Percentiles rank a stretch among this genome's conserved stretches.
Conservation (phyloP, 257 asterid genomes). For the Penstemon newberryi region DNA sequence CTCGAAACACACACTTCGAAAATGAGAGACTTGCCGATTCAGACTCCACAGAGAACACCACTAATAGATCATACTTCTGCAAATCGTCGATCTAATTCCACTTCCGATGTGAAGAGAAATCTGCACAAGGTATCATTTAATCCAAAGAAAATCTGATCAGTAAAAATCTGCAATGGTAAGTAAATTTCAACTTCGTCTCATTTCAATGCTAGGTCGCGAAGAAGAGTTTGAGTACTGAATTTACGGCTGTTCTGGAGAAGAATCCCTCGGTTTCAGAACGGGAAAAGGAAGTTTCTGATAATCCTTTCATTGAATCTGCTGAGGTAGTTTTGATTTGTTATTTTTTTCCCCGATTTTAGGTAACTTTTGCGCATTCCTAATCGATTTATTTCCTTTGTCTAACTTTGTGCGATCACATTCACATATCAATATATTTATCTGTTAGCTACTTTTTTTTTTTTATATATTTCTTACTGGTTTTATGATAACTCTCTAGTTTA, state of each 20-base stretch:
- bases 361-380: neutral
- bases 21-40: slow-evolving; percentile 37
- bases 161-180: neutral
- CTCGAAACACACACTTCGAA: slow-evolving; percentile 4
- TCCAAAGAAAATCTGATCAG: neutral
- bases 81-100: slow-evolving; percentile 44
- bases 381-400: neutral
- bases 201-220: slow-evolving; percentile 35
- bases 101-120: slow-evolving; percentile 39
- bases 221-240: slow-evolving; percentile 41
- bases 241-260: slow-evolving; percentile 38
- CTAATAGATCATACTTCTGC: slow-evolving; percentile 38
- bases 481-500: too few relatives aligned
- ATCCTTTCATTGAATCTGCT: slow-evolving; percentile 33
- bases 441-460: too few relatives aligned
- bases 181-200: neutral
- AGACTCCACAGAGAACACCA: slow-evolving; percentile 49
- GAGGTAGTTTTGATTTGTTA: slow-evolving; percentile 38
- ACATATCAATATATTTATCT: too few relatives aligned
- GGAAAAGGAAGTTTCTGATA: slow-evolving; percentile 35
- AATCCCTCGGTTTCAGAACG: slow-evolving; percentile 32
- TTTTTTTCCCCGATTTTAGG: neutral
- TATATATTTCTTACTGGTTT: too few relatives aligned
- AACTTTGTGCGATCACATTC: too few relatives aligned
- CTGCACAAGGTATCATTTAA: slow-evolving; percentile 40